These are phyloP conservation scores for Cercospora janseana DNA, from an alignment of 2,329 filamentous ascomycete genomes.

Conservation along the genomic window DNA sequence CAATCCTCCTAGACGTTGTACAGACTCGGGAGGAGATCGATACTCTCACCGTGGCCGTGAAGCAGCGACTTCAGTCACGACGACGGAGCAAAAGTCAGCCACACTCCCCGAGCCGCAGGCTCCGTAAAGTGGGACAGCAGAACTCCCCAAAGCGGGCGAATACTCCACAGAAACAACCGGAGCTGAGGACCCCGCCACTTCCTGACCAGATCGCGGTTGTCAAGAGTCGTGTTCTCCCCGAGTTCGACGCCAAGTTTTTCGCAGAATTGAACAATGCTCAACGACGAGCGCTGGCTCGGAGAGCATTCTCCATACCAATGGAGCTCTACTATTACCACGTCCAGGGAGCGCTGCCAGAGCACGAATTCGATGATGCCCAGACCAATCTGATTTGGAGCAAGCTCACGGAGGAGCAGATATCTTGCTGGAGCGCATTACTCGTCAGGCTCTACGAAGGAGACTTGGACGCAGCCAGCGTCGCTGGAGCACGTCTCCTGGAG, in stretches of 20 bases:
- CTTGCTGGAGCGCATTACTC: background rate
- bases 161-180: too few relatives aligned
- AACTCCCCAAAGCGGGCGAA: too few relatives aligned
- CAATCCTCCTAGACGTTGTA: background rate
- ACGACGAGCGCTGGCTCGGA: background rate
- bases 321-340: constrained; percentile 7
- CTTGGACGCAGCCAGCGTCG: background rate
- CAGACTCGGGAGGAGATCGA: background rate
- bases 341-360: background rate
- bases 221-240: background rate
- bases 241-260: background rate
- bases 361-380: background rate
- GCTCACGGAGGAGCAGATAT: background rate
- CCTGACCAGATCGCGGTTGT: too few relatives aligned
- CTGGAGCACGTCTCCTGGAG: background rate
- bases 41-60: background rate
- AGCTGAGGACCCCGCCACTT: too few relatives aligned
- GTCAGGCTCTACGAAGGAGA: background rate
- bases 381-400: constrained; percentile 4
- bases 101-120: too few relatives aligned
- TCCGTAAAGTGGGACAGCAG: background rate
- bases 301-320: background rate
- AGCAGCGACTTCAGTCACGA: too few relatives aligned
- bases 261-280: background rate
- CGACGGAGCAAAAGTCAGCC: too few relatives aligned